Conservation (phyloP, 352 stramenopile species). For the Pythium oligandrum region DNA sequence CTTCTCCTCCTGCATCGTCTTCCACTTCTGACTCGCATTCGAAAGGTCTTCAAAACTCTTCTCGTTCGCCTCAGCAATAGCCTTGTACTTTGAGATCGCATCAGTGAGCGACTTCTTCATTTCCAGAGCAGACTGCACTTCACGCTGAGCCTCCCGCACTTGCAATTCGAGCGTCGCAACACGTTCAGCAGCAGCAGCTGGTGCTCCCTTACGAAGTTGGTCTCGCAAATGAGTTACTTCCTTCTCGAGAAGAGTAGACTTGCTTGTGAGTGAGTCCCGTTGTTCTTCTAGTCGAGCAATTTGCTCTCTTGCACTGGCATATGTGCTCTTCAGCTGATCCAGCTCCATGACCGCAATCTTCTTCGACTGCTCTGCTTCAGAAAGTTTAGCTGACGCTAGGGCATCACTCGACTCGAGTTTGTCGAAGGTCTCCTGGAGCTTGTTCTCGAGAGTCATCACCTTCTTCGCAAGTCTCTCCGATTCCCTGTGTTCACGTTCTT, state of each 20-base stretch:
- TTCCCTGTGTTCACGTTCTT: slow-evolving; percentile 52
- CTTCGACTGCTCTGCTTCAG: slow-evolving; percentile 53
- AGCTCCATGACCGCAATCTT: slow-evolving; percentile 41
- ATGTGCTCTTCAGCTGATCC: slow-evolving; percentile 30
- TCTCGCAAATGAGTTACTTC: slow-evolving; percentile 48
- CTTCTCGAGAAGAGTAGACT: slow-evolving; percentile 44
- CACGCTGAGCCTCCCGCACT: slow-evolving; percentile 49
- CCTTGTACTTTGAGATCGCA: slow-evolving; percentile 67
- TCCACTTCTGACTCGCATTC: slow-evolving; percentile 57
- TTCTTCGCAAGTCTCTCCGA: slow-evolving; percentile 41
- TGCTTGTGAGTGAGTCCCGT: slow-evolving; percentile 33
- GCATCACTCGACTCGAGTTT: slow-evolving; percentile 62
- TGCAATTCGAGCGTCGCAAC: slow-evolving; percentile 58
- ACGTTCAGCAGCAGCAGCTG: slow-evolving; percentile 46
- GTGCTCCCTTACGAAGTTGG: slow-evolving; percentile 64
- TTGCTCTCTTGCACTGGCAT: slow-evolving; percentile 34
- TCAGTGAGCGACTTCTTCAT: slow-evolving; percentile 60
- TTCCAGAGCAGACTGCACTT: slow-evolving; percentile 49
- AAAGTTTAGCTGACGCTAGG: slow-evolving; percentile 31
- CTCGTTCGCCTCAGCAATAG: slow-evolving; percentile 68
- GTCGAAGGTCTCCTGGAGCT: slow-evolving; percentile 54
- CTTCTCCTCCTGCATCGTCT: slow-evolving; percentile 44
- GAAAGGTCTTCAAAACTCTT: slow-evolving; percentile 64
- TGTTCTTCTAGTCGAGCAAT: slow-evolving; percentile 51
- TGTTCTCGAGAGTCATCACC: slow-evolving; percentile 40